A percentile compares a stretch with the other conserved stretches of the same genome.
These are phyloP conservation scores for Malus sieversii DNA, from an alignment of 306 rosid genomes.

Conservation along the genomic window DNA sequence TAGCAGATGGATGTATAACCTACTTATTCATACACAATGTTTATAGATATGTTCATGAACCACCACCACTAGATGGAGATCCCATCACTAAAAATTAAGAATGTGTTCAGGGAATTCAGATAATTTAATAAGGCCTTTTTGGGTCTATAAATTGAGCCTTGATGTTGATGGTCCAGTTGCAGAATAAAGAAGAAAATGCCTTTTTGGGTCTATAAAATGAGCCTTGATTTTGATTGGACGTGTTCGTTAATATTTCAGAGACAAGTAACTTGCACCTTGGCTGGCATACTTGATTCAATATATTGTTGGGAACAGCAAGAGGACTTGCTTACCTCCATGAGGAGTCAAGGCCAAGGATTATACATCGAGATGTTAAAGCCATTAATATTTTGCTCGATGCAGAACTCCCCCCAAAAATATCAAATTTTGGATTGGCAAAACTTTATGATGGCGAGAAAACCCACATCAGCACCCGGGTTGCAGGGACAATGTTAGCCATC, in stretches of 20 bases:
- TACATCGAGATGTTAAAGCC: conserved; percentile 37
- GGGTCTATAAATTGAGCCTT: no score
- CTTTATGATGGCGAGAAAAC: conserved; percentile 25
- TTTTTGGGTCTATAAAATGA: no score
- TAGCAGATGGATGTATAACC: no score
- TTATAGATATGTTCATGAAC: no score
- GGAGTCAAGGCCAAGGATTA: conserved; percentile 24
- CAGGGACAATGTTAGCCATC: conserved; percentile 22
- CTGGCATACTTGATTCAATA: conserved; percentile 24
- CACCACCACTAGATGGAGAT: no score
- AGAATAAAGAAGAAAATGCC: no score
- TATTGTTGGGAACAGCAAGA: conserved; percentile 22
- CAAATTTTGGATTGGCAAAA: conserved; percentile 34
- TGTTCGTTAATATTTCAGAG: not conserved
- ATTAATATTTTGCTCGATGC: conserved; percentile 28
- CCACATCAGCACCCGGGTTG: conserved; percentile 30
- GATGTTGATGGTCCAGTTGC: no score
- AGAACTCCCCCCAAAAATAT: conserved; percentile 15
- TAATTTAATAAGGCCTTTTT: no score
- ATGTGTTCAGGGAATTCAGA: no score
- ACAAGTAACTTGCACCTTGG: conserved; percentile 1
- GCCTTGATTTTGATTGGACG: not conserved
- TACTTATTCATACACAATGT: no score
- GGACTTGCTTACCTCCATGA: conserved; percentile 33
- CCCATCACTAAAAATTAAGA: no score